phyloP scores from a whole-genome alignment of 2,329 filamentous ascomycete genomes.

The Arthrocladium fulminans region DNA sequence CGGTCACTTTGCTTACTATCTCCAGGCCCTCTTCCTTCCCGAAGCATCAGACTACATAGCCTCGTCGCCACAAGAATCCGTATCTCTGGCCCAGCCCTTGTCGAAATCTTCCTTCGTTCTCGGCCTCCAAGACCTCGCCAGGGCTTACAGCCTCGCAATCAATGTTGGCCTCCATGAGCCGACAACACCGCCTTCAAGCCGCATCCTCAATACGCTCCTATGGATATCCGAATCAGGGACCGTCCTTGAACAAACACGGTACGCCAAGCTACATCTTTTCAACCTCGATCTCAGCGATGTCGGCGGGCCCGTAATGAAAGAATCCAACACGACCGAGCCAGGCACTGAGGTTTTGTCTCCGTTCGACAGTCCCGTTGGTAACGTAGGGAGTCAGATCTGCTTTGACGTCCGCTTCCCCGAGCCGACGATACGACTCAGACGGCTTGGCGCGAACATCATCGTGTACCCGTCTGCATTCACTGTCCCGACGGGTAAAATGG shows the following conservation, averaged over 20 bases:
- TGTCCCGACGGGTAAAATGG: conserved; percentile 65
- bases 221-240: conserved; percentile 56
- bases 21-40: conserved; percentile 73
- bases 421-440: conserved; percentile 56
- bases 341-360: conserved; percentile 56
- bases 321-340: conserved; percentile 60
- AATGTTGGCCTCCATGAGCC: conserved; percentile 85
- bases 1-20: neutral
- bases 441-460: conserved; percentile 63
- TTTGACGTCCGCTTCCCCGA: conserved; percentile 87
- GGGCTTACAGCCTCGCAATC: conserved; percentile 56
- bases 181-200: conserved; percentile 38
- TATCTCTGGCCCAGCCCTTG: conserved; percentile 61
- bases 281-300: conserved; percentile 53
- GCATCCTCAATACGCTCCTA: conserved; percentile 55
- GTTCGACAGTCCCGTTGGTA: conserved; percentile 64
- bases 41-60: conserved; percentile 89
- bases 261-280: conserved; percentile 89
- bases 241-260: conserved; percentile 47
- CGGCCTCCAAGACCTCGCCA: conserved; percentile 63
- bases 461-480: conserved; percentile 90
- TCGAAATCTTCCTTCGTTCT: conserved; percentile 62
- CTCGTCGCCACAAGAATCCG: conserved; percentile 55
- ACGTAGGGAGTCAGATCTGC: conserved; percentile 73
- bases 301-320: conserved; percentile 48